These are phyloP conservation scores for Zygotorulaspora danielsina DNA, from an alignment of 805 yeast genomes.

Conservation along the genomic window DNA sequence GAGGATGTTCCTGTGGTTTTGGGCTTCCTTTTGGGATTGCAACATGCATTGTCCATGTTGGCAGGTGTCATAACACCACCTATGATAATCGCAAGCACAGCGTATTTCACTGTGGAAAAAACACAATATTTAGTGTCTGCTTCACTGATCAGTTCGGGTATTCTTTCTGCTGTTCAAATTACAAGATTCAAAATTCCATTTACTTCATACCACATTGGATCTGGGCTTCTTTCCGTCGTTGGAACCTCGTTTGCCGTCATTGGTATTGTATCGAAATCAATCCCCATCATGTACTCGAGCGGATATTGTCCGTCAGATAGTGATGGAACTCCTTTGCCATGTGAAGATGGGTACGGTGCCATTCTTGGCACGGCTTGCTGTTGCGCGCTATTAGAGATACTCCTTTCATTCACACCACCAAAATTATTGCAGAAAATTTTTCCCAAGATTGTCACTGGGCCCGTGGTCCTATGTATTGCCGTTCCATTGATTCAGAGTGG, in stretches of 20 bases:
- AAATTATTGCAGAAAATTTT: slow-evolving; percentile 62
- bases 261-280: slow-evolving; percentile 66
- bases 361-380: slow-evolving; percentile 74
- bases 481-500: slow-evolving; percentile 64
- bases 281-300: slow-evolving; percentile 72
- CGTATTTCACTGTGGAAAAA: slow-evolving; percentile 48
- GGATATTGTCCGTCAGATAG: slow-evolving; percentile 63
- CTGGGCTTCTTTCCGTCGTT: slow-evolving; percentile 84
- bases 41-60: slow-evolving; percentile 84
- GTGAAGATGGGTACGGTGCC: slow-evolving; percentile 91
- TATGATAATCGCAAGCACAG: slow-evolving; percentile 59
- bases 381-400: slow-evolving; percentile 71
- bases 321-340: slow-evolving; percentile 65
- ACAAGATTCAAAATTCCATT: slow-evolving; percentile 71
- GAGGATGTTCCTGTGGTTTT: slow-evolving; percentile 76
- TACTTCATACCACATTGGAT: slow-evolving; percentile 76
- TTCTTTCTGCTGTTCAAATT: slow-evolving; percentile 70
- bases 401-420: slow-evolving; percentile 75
- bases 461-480: slow-evolving; percentile 85
- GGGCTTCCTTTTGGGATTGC: slow-evolving; percentile 76
- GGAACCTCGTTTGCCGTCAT: slow-evolving; percentile 91
- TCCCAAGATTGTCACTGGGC: slow-evolving; percentile 91
- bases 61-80: slow-evolving; percentile 91
- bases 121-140: slow-evolving; percentile 68
- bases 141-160: slow-evolving; percentile 63